Percentiles rank a stretch among this genome's conserved stretches.
Evolutionary conservation across 2,329 filamentous ascomycete genomes (phyloP).

Genomic region (Aspergillus niger): DNA sequence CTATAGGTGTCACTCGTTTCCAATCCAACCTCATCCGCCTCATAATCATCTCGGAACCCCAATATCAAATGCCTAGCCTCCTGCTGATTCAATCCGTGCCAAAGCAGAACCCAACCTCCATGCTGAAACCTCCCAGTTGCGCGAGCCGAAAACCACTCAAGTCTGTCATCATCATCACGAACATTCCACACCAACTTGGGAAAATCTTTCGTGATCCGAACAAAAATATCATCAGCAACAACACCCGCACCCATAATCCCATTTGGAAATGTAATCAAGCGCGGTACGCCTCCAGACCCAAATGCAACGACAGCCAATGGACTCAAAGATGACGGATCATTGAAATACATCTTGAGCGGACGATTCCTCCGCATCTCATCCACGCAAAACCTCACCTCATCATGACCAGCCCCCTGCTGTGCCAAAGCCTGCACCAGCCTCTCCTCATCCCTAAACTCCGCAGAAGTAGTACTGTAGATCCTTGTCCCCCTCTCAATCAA

Average conservation of each 20-base stretch:
- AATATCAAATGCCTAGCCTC: slow-evolving; percentile 81
- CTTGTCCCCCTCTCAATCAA: slow-evolving; percentile 90
- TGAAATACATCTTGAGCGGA: slow-evolving; percentile 90
- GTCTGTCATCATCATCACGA: slow-evolving; percentile 90
- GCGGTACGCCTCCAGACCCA: slow-evolving; percentile 63
- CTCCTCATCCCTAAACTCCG: slow-evolving; percentile 73
- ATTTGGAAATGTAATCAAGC: slow-evolving; percentile 85
- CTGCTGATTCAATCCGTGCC: slow-evolving; percentile 81
- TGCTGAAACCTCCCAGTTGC: slow-evolving; percentile 86
- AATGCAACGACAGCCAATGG: slow-evolving; percentile 87
- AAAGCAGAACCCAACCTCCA: slow-evolving; percentile 89
- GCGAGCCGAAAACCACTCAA: slow-evolving; percentile 98
- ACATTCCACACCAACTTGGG: slow-evolving; percentile 92
- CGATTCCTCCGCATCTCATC: slow-evolving; percentile 72
- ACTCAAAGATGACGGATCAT: slow-evolving; percentile 75
- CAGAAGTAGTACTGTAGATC: slow-evolving; percentile 69
- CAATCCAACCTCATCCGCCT: no score
- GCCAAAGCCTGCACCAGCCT: slow-evolving; percentile 80
- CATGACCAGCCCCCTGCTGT: slow-evolving; percentile 78
- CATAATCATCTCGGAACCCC: slow-evolving; percentile 68
- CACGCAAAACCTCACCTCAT: slow-evolving; percentile 83
- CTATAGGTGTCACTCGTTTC: no score
- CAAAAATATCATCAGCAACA: slow-evolving; percentile 91
- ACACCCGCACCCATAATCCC: slow-evolving; percentile 81
- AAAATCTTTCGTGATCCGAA: slow-evolving; percentile 89